These are phyloP conservation scores for Neurospora hispaniola DNA, from an alignment of 495 filamentous ascomycete species.

Conservation along the genomic window DNA sequence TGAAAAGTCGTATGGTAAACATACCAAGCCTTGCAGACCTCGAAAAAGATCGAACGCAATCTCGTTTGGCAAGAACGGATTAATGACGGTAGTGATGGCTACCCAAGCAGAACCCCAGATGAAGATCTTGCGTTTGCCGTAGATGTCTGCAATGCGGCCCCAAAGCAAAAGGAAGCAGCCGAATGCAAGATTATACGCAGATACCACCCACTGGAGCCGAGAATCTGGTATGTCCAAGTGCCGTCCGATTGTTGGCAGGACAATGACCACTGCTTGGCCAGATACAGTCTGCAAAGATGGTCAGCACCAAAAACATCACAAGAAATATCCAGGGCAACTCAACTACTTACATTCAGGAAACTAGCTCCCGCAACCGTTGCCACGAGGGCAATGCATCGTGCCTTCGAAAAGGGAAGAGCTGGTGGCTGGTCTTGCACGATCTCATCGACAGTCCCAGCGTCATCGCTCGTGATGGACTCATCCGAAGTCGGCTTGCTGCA, in stretches of 20 bases:
- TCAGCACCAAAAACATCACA: not conserved
- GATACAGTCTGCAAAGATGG: constrained; percentile 38
- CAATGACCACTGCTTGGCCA: constrained; percentile 49
- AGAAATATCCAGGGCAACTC: too few species aligned
- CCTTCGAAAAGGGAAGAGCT: constrained; percentile 34
- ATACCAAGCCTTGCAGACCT: constrained; percentile 59
- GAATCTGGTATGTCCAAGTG: constrained; percentile 44
- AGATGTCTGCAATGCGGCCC: constrained; percentile 63
- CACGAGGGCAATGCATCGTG: constrained; percentile 36
- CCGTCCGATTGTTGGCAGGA: constrained; percentile 46
- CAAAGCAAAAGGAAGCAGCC: constrained; percentile 66
- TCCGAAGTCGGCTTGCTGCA: not conserved
- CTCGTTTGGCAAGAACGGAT: constrained; percentile 56
- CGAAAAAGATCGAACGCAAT: constrained; percentile 58
- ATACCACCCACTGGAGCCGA: constrained; percentile 53
- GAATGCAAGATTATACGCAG: constrained; percentile 51
- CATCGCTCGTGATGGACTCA: not conserved
- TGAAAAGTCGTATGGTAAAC: constrained; percentile 14
- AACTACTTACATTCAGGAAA: constrained; percentile 40
- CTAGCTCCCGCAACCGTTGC: constrained; percentile 42
- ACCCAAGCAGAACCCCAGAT: constrained; percentile 55
- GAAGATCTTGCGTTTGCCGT: constrained; percentile 61
- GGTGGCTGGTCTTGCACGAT: not conserved
- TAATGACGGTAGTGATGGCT: constrained; percentile 49
- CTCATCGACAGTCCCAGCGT: not conserved